phyloP scores from a whole-genome alignment of 495 filamentous ascomycete genomes.

The Amphirosellinia nigrospora region DNA sequence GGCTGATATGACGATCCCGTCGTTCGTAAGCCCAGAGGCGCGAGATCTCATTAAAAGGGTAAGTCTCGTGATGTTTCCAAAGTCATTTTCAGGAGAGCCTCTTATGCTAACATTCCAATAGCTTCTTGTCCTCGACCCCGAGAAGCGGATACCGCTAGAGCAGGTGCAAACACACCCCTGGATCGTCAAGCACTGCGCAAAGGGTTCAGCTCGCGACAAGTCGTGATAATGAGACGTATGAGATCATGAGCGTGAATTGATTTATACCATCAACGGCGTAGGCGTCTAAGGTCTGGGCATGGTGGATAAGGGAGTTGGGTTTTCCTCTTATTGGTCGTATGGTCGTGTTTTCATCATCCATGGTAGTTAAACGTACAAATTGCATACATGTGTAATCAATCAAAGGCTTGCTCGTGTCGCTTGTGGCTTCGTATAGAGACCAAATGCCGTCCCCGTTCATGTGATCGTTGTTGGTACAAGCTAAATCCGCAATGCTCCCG shows the following conservation, averaged over 20 bases:
- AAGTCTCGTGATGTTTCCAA: slow-evolving; percentile 33
- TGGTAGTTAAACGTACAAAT: slow-evolving; percentile 19
- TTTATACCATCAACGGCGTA: slow-evolving; percentile 30
- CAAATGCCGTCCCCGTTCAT: background rate
- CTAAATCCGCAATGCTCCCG: background rate
- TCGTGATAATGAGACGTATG: slow-evolving; percentile 26
- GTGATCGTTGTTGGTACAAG: slow-evolving; percentile 24
- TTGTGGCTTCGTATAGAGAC: slow-evolving; percentile 13
- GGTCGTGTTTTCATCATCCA: slow-evolving; percentile 15
- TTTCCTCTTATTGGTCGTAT: slow-evolving; percentile 1
- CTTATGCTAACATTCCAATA: slow-evolving; percentile 44
- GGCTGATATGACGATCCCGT: slow-evolving; percentile 91
- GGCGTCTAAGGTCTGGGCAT: slow-evolving; percentile 30
- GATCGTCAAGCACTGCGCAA: slow-evolving; percentile 95
- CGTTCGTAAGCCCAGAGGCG: slow-evolving; percentile 88
- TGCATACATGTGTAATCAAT: slow-evolving; percentile 10
- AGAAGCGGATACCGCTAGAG: slow-evolving; percentile 88
- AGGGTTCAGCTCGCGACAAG: slow-evolving; percentile 69
- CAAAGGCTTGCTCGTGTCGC: slow-evolving; percentile 7
- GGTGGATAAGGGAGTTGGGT: slow-evolving; percentile 27
- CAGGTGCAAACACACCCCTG: slow-evolving; percentile 92
- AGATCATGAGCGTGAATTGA: slow-evolving; percentile 23
- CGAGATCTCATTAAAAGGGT: slow-evolving; percentile 92
- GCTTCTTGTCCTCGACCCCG: slow-evolving; percentile 92
- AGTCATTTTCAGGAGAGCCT: background rate